Base-by-base conservation (phyloP, 441 rosid genomes). In the Pelargonium myrrhifolium region DNA sequence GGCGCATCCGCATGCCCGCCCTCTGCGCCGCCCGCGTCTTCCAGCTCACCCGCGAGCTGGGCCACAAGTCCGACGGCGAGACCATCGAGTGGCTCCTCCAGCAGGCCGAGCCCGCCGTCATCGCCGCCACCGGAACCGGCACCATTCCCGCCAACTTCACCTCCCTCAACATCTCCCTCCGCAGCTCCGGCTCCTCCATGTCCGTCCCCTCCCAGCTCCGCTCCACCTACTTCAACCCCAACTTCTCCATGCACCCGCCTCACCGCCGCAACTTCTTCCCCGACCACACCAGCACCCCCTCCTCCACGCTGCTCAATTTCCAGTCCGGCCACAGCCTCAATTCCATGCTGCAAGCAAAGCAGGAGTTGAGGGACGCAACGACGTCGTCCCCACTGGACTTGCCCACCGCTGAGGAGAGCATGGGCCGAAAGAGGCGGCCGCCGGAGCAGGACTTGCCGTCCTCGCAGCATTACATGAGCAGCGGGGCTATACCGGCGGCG, bases 121-220 rank as follows among this genome's bases (percentile, higher is more conserved):
- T 53, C 59, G 59, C 59, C 2, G 59, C 59, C 4, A 53, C 59
- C 4, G 59, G 59, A 7, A 53, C 59, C 20, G 59, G 59, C 18
- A 53, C 59, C 59, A 18, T 53, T 7, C 59, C 59, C 7, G 59
- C 59, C 59, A 53, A n/a, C 59, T n/a, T 18, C 59, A 53, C 22
- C 7, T 53, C 59, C 22, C 20, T 53, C 22, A 53, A 53, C 22
- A 18, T n/a, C 20, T n/a, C 59, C 59, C 59, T 53, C 59, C 97
- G 98, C 21, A 87, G 94, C 81, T 90, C 97, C 47, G 97, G 97
- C 35, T 93, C 98, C 0, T 82, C 85, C 71, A 81, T 90, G 85
- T 93, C 98, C 2, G 81, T 87, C 0, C 94, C 97, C 31, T 86
- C 96, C 15, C 96, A 90, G 74, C 77, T 87, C 70, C 84, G 91